Evolutionary conservation across 306 rosid species (phyloP), one percentile per base, ranked within the genome.

Genomic region (Styphnolobium japonicum): DNA sequence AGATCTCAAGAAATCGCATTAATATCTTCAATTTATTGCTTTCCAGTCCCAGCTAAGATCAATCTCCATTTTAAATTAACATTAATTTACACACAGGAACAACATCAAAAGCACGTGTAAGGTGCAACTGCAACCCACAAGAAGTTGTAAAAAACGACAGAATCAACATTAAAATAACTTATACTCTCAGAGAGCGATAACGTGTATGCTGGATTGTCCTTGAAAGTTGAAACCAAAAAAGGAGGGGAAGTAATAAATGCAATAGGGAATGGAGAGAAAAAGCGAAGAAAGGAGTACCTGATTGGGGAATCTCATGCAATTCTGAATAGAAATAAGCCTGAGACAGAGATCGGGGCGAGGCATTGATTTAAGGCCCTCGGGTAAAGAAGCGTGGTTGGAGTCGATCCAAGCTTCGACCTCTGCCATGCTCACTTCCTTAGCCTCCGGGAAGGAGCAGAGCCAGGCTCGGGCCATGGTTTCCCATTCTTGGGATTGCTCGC

Each of bases 381-480:
- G 98, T 14, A 95, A 67, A 81, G 97, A 88, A 16, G 69, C 81
- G 71, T 76, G 82, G 76, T 95, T 95, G 66, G 96, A 77, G 57
- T 92, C 98, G 61, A 95, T 83, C 98, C 98, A 95, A 2, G 97
- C 89, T 82, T 95, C 98, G 14, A 95, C 98, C 78, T 95, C 98
- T 25, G 65, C 81, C 92, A 90, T 87, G 82, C 85, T 86, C 12
- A 92, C 95, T 40, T 91, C 98, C 70, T 86, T 93, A 39, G 97
- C 89, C 53, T 90, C 98, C 0, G 98, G 90, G 71, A 95, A 95
- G 7, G 93, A 93, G 56, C 84, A 73, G 42, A 93, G 86, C 99
- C 99, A 95, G 27, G 99, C 98, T 15, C 90, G 94, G 12, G 99
- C 99, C 99, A 95, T 95, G 10, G 90, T 91, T 53, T 88, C 99